A percentile compares a stretch with the other conserved stretches of the same genome.
phyloP scores from a whole-genome alignment of 345 rosid genomes.

The Arabidopsis suecica region DNA sequence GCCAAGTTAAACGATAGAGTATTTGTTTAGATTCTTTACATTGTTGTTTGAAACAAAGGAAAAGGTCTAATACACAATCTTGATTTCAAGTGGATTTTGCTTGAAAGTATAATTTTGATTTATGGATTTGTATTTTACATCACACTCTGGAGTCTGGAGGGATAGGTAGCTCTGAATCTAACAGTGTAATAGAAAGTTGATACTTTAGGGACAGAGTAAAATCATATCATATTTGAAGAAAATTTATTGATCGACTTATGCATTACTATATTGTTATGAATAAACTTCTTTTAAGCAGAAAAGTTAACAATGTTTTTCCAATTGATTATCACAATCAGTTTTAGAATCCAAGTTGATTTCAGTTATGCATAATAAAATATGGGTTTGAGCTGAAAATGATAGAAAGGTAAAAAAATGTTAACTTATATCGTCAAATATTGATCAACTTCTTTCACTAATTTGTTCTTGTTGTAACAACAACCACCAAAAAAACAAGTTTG shows the following conservation, averaged over 20 bases:
- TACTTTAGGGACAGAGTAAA: background rate
- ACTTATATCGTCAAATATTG: background rate
- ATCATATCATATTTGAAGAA: background rate
- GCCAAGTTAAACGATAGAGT: background rate
- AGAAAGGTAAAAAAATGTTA: background rate
- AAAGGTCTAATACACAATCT: constrained; percentile 26
- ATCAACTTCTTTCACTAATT: background rate
- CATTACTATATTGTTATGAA: background rate
- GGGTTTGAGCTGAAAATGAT: background rate
- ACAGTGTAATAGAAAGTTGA: background rate
- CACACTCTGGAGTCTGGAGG: background rate
- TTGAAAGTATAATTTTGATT: constrained; percentile 2
- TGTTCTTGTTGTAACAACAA: background rate
- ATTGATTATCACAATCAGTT: background rate
- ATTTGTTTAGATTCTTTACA: constrained; percentile 10
- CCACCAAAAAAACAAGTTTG: background rate
- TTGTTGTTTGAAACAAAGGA: constrained; percentile 30
- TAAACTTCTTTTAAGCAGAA: background rate
- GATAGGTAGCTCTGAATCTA: background rate
- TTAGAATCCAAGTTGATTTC: background rate
- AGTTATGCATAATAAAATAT: background rate
- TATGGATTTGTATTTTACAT: constrained; percentile 1
- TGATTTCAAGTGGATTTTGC: constrained; percentile 26
- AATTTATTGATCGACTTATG: background rate
- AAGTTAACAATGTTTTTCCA: background rate